Base-by-base conservation (phyloP, 331 rosid genomes). In the Malus hybrid region DNA sequence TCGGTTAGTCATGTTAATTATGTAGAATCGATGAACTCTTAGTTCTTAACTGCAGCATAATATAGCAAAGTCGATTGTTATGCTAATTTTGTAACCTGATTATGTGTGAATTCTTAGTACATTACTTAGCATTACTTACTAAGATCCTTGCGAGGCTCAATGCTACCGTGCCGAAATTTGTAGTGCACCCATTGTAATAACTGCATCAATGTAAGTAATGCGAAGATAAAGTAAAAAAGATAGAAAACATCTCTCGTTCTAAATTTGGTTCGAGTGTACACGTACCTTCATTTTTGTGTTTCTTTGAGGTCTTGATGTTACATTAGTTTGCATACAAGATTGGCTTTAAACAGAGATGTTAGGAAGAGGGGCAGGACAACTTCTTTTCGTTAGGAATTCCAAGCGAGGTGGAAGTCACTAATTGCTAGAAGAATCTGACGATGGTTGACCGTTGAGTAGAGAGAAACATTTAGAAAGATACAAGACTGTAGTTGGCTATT, bases 141-240 rank as follows among this genome's bases (percentile, higher is more conserved):
- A 80, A 83, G 82, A 77, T 86, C 90, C 91, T 92, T 91, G 91
- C 83, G 48, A 39, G 90, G 86, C 63, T 90, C 90, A 20, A 63
- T 80, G 83, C 86, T 83, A 79, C 72, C 79, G 52, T 86, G 89
- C 90, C 81, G 83, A 89, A 92, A 84, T 82, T 85, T 92, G 70
- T 87, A 87, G 84, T 87, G 95, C 88, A 87, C 85, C 99, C 97
- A 94, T 31, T 87, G 93, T 67, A 92, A 76, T 56, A 94, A 76
- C 99, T 92, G 97, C 96, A 89, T 76, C 57, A 82, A 86, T 71
- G 56, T 74, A 42, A 42, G 48, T 42, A 76, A 78, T 69, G 71
- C 72, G 69, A 76, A 72, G 65, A 69, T 80, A 55, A 80, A 77
- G 86, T 63, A 32, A 34, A 61, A 79, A 77, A 65, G 76, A 75